Conservation (phyloP, 2,329 filamentous ascomycete species). For the Botrytis paeoniae region DNA sequence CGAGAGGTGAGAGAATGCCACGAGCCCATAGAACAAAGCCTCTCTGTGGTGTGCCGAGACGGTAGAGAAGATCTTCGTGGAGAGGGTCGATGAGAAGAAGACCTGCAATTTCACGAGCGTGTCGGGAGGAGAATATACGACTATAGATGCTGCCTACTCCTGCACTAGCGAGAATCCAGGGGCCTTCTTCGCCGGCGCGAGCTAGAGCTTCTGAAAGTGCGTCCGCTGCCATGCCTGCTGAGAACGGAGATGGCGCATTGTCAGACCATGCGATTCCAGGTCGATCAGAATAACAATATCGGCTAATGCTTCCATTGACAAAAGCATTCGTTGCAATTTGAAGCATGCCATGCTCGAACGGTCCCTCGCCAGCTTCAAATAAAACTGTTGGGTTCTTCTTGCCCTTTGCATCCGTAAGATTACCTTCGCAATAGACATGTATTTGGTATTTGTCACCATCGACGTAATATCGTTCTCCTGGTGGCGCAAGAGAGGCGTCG, state of each 20-base stretch:
- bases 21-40: conserved; percentile 86
- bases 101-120: conserved; percentile 70
- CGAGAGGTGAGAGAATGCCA: conserved; percentile 82
- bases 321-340: conserved; percentile 74
- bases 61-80: conserved; percentile 78
- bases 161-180: conserved; percentile 84
- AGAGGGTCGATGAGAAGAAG: conserved; percentile 83
- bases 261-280: conserved; percentile 88
- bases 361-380: conserved; percentile 77
- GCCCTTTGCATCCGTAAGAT: conserved; percentile 55
- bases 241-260: conserved; percentile 89
- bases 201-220: conserved; percentile 83
- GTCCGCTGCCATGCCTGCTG: conserved; percentile 88
- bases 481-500: conserved; percentile 70
- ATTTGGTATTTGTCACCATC: conserved; percentile 82
- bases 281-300: conserved; percentile 95
- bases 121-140: conserved; percentile 84
- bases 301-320: conserved; percentile 74
- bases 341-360: conserved; percentile 76
- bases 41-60: conserved; percentile 62
- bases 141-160: conserved; percentile 87
- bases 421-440: conserved; percentile 82
- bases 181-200: conserved; percentile 75
- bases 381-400: conserved; percentile 72
- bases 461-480: conserved; percentile 75